These are phyloP conservation scores for Cercospora brassicicola DNA, from an alignment of 2,329 filamentous ascomycete genomes.

Conservation along the genomic window DNA sequence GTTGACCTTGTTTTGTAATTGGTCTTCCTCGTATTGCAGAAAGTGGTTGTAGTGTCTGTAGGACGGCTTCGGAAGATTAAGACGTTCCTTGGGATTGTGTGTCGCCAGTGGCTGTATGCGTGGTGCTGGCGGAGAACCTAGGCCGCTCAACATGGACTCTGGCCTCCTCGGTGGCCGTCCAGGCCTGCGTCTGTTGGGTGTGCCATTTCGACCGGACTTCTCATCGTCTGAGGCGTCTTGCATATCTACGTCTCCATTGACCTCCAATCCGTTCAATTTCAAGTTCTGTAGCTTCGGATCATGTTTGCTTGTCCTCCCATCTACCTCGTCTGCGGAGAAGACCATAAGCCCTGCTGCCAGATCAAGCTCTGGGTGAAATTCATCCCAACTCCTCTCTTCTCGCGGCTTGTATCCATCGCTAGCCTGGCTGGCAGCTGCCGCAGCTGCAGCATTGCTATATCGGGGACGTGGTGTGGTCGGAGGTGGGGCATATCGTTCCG, in stretches of 20 bases:
- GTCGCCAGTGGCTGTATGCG: slow-evolving; percentile 75
- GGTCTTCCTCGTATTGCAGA: slow-evolving; percentile 77
- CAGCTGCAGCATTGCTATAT: slow-evolving; percentile 83
- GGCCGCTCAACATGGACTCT: slow-evolving; percentile 61
- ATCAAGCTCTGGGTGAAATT: slow-evolving; percentile 94
- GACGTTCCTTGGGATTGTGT: slow-evolving; percentile 75
- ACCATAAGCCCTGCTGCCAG: slow-evolving; percentile 78
- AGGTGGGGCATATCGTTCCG: slow-evolving; percentile 38
- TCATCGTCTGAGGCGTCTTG: slow-evolving; percentile 21
- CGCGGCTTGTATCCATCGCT: slow-evolving; percentile 95
- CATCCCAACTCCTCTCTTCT: slow-evolving; percentile 95
- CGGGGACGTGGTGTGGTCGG: slow-evolving; percentile 60
- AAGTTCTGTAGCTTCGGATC: slow-evolving; percentile 48
- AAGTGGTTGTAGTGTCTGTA: slow-evolving; percentile 79
- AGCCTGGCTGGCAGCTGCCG: slow-evolving; percentile 82
- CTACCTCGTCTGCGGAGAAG: slow-evolving; percentile 80
- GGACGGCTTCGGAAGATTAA: slow-evolving; percentile 74
- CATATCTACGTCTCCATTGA: slow-evolving; percentile 34
- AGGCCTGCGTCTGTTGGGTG: slow-evolving; percentile 55
- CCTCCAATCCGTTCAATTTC: slow-evolving; percentile 24
- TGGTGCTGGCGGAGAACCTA: slow-evolving; percentile 60
- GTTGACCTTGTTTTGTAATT: slow-evolving; percentile 72
- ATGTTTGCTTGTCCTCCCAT: slow-evolving; percentile 58
- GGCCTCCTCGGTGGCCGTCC: slow-evolving; percentile 65
- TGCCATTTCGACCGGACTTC: slow-evolving; percentile 3